A percentile compares a stretch with the other conserved stretches of the same genome.
Evolutionary conservation across 2,329 filamentous ascomycete genomes (phyloP).

Genomic region (Fusarium transvaalense): DNA sequence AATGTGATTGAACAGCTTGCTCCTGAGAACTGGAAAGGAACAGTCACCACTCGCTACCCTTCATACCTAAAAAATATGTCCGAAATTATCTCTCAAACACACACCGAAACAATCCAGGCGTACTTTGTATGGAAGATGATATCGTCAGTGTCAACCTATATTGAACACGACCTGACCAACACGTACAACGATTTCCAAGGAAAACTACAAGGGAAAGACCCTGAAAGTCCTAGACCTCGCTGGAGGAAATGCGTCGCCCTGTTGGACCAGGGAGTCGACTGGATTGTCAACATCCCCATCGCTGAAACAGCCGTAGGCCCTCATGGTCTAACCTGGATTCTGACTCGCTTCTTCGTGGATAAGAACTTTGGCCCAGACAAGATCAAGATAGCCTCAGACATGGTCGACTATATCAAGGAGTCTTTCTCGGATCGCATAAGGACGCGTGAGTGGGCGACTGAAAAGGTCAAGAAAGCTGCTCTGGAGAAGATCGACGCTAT

Average conservation of each 20-base stretch:
- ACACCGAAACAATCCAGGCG: conserved; percentile 68
- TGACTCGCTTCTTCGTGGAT: conserved; percentile 78
- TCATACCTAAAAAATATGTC: conserved; percentile 7
- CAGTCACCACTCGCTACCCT: not conserved
- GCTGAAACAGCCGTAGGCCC: not conserved
- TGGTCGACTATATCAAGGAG: conserved; percentile 77
- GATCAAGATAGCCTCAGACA: conserved; percentile 74
- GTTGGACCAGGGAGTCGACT: conserved; percentile 18
- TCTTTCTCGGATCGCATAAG: conserved; percentile 72
- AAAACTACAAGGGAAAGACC: conserved; percentile 64
- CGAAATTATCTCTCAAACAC: conserved; percentile 52
- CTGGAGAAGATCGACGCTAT: conserved; percentile 76
- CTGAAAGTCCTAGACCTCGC: conserved; percentile 12
- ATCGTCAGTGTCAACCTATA: conserved; percentile 61
- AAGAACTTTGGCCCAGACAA: conserved; percentile 75
- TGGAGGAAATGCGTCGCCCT: conserved; percentile 25
- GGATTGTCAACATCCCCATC: conserved; percentile 1
- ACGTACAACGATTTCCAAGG: conserved; percentile 72
- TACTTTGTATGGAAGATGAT: conserved; percentile 76
- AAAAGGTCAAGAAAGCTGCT: conserved; percentile 69
- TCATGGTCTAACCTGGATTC: conserved; percentile 71
- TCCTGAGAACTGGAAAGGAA: conserved; percentile 17
- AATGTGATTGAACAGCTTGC: conserved; percentile 21
- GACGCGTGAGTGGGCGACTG: conserved; percentile 73
- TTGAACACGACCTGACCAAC: conserved; percentile 71